phyloP scores from a whole-genome alignment of 345 rosid species.

The Aethionema arabicum region DNA sequence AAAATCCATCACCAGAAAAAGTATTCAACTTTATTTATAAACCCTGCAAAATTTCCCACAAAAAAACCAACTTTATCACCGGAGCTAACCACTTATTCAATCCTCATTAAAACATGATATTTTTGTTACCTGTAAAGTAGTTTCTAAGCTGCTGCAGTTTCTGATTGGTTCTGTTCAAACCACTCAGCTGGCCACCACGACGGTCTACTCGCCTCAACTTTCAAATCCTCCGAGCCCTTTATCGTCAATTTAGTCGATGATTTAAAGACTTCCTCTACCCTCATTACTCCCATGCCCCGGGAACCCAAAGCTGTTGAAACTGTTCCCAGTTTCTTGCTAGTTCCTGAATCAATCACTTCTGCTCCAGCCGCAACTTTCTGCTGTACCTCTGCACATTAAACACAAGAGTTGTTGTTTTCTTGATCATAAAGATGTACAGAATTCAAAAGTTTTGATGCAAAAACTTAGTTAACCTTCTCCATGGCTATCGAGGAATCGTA shows the following conservation, averaged over 20 bases:
- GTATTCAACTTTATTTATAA: too few species aligned
- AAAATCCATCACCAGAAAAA: too few species aligned
- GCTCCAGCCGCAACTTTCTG: slow-evolving; percentile 64
- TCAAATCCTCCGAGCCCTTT: slow-evolving; percentile 54
- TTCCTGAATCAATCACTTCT: slow-evolving; percentile 52
- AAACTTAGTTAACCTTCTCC: slow-evolving; percentile 55
- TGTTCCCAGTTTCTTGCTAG: slow-evolving; percentile 69
- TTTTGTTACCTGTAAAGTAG: not conserved
- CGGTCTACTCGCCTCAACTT: slow-evolving; percentile 64
- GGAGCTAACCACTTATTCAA: not conserved
- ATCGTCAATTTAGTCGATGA: slow-evolving; percentile 41
- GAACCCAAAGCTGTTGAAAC: slow-evolving; percentile 69
- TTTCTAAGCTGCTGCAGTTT: slow-evolving; percentile 41
- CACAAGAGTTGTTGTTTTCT: not conserved
- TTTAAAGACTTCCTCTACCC: slow-evolving; percentile 68
- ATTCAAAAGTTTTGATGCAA: not conserved
- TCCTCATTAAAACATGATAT: not conserved
- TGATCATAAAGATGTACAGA: slow-evolving; percentile 1
- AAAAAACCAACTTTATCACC: too few species aligned
- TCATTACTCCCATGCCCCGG: slow-evolving; percentile 71
- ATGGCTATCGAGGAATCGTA: slow-evolving; percentile 50
- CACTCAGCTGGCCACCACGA: slow-evolving; percentile 88
- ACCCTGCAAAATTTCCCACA: too few species aligned
- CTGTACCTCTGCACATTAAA: slow-evolving; percentile 45
- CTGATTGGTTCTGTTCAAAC: slow-evolving; percentile 50